Conservation (phyloP, 306 rosid genomes). For the Casuarina glauca region DNA sequence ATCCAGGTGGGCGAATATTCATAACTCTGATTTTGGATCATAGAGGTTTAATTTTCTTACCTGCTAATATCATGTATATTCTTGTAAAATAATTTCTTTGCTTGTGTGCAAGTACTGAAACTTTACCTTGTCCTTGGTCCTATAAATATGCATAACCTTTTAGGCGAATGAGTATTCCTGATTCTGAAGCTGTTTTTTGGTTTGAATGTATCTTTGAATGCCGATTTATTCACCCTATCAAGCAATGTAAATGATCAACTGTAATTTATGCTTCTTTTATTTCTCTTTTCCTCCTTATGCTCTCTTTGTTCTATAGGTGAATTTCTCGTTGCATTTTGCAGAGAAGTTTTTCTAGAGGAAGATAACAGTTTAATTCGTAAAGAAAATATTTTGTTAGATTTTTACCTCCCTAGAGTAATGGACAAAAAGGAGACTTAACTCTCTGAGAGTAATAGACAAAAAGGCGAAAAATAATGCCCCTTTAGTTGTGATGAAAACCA, state of each 20-base stretch:
- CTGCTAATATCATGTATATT: neutral
- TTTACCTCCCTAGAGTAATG: no score
- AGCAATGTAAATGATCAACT: neutral
- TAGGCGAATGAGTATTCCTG: neutral
- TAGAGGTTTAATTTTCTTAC: neutral
- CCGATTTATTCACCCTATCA: neutral
- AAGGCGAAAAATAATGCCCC: no score
- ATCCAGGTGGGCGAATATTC: conserved; percentile 47
- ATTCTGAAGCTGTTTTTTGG: neutral
- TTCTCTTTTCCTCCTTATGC: neutral
- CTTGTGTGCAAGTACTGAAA: neutral
- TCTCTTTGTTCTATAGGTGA: neutral
- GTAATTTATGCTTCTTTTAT: neutral
- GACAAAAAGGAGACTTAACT: no score
- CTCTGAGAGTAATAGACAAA: no score
- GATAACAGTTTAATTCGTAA: no score
- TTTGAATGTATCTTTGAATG: neutral
- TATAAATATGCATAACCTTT: neutral
- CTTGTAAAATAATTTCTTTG: neutral
- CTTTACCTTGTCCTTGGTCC: neutral
- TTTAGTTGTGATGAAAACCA: no score
- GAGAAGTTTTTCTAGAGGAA: neutral
- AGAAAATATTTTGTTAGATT: no score
- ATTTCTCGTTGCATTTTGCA: neutral
- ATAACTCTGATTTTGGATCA: neutral